Evolutionary conservation across 768 basidiomycete species (phyloP), one percentile per base, ranked within the genome.

Genomic region (Auriscalpium orientale): DNA sequence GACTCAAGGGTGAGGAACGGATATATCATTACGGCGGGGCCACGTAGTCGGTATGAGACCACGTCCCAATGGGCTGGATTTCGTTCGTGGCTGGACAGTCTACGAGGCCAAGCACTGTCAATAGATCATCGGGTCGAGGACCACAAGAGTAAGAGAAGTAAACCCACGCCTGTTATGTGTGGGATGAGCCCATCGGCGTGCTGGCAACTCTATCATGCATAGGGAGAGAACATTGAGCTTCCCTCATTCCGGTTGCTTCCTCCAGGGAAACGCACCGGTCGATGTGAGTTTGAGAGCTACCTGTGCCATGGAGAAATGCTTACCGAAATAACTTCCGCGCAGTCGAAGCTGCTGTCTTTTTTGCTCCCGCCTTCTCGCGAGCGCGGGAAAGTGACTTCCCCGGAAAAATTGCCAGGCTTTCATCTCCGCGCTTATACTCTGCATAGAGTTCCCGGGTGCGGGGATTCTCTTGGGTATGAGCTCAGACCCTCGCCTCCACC

Each of bases 41-140:
- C 40, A 43, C 40, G 18, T 18, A 18, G 40, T 15, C 18, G 13
- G 40, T 43, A 13, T 43, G 40, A 43, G 40, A 43, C 18, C 40
- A 18, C 15, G 13, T 4, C 15, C 40, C 40, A 43, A 43, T 43
- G 18, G 13, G 18, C 40, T 43, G 15, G 40, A 43, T 43, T 43
- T 18, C 40, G 40, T 43, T 43, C 6, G 40, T 18, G 40, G 40
- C 40, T 43, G 40, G 18, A 18, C 40, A 49, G 2, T 28, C 44
- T 21, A 6, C 12, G 21, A 46, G 34, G 36, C 15, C 21, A 47
- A 45, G 50, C 18, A 18, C 46, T 36, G 35, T 7, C 16, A 49
- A 48, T 28, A 59, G 52, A 56, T 49, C 51, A 59, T 59, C 56
- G 52, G 49, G 55, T 52, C 55, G 45, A 56, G 50, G 36, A 46